These are phyloP conservation scores for Solanum pinnatisectum DNA, from an alignment of 257 asterid species.

Conservation along the genomic window DNA sequence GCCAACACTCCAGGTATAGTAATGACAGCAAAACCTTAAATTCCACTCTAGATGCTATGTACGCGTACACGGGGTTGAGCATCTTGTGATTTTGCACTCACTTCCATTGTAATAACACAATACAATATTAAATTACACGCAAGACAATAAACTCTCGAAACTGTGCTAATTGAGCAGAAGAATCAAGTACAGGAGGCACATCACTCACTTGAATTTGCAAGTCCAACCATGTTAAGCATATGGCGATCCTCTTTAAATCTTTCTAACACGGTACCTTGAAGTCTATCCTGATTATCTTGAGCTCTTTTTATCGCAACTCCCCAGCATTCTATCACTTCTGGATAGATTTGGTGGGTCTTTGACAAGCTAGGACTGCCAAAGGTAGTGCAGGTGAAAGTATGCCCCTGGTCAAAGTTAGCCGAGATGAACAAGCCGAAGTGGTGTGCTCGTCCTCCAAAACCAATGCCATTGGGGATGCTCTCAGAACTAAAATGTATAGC, in stretches of 20 bases:
- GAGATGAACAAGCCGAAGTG: slow-evolving; percentile 79
- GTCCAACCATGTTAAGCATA: slow-evolving; percentile 88
- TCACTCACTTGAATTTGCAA: slow-evolving; percentile 77
- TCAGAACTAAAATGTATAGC: slow-evolving; percentile 86
- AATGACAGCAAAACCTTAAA: background rate
- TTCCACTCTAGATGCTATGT: background rate
- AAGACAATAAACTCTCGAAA: background rate
- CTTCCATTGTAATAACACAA: background rate
- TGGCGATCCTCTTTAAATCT: slow-evolving; percentile 86
- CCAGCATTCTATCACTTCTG: slow-evolving; percentile 89
- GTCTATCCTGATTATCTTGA: slow-evolving; percentile 28
- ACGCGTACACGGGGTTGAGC: background rate
- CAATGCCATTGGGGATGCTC: slow-evolving; percentile 91
- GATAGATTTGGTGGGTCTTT: slow-evolving; percentile 27
- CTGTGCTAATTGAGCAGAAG: background rate
- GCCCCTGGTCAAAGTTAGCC: slow-evolving; percentile 79
- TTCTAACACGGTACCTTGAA: slow-evolving; percentile 62
- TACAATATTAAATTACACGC: background rate
- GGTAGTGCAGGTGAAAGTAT: slow-evolving; percentile 63
- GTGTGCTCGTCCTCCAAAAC: slow-evolving; percentile 68
- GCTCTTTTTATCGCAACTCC: slow-evolving; percentile 30
- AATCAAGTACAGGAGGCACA: background rate
- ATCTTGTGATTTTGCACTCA: background rate
- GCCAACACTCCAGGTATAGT: background rate
- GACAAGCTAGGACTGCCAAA: slow-evolving; percentile 79